Base-by-base conservation (phyloP, 768 basidiomycete genomes). In the Rhodotorula kratochvilovae region DNA sequence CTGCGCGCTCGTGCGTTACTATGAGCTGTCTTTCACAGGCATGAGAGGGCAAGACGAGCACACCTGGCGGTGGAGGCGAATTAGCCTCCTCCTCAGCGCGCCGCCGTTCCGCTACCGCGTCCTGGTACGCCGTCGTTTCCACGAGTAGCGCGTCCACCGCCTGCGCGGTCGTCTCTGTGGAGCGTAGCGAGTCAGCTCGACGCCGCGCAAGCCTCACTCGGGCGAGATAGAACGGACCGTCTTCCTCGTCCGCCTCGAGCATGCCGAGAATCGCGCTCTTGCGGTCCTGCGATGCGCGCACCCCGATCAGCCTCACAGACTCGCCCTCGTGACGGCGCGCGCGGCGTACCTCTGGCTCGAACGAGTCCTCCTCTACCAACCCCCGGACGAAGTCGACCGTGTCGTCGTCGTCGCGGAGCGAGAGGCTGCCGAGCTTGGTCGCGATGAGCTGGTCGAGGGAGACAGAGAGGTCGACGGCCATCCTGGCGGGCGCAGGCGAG, bases 211-310 rank as follows among this genome's bases (percentile, higher is more conserved):
- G 55, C 10, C 11, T 19, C 6, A 39, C 56, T 57, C 21, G 35
- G 5, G n/a, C n/a, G n/a, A n/a, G n/a, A n/a, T 21, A 6, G 25
- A 23, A 39, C 67, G 48, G 16, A 67, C 66, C 69, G 55, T 66
- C 73, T 0, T 61, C 66, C 57, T 74, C 73, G 46, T 74, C 73
- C 3, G 51, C 16, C 42, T 74, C 73, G 11, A 74, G 57, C 60
- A 71, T 39, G 21, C 73, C 73, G 15, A 71, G 31, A 53, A 74
- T 68, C 21, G 73, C 73, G 45, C 63, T 68, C 45, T 63, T 71
- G 23, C 70, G 63, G 57, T 74, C 73, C 73, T 74, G 55, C 36
- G 12, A 17, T n/a, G 8, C 21, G 39, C 39, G 39, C 13, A 27
- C 3, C 5, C 3, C 7, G 21, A 21, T 39, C 29, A 45, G n/a